Evolutionary conservation across 345 rosid species (phyloP), one percentile per base, ranked within the genome.

Genomic region (Gossypium mustelinum): DNA sequence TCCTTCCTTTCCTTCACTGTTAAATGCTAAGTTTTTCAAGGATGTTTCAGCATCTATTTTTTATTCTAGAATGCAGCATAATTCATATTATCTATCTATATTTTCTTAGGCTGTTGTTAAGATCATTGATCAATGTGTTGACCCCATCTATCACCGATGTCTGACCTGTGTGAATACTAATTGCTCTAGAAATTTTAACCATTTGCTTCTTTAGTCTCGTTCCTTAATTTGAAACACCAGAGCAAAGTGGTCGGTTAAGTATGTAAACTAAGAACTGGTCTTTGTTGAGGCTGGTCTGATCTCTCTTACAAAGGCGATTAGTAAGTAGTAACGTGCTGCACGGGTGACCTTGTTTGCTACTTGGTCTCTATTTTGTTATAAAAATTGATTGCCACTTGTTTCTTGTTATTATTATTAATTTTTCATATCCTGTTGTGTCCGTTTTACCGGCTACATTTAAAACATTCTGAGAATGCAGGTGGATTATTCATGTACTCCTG

Each of bases 401-500:
- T 50, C 18, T 25, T 68, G 1, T 48, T 65, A 13, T 12, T 11
- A 25, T 25, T 13, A 2, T 60, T 25, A 13, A 43, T 9, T 68
- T 45, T 7, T 50, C 14, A 2, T 29, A 18, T 27, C 20, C 58
- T 17, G 59, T 25, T 69, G 14, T 51, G 73, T 44, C 9, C 2
- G 3, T 13, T 51, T 68, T 17, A 39, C 59, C 45, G 70, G 70
- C 54, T 16, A 50, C 20, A 2, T 41, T 16, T 73, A 12, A 63
- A 63, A 20, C 48, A 14, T 18, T 62, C 22, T 13, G 22, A 24
- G 47, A 56, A 63, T 76, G 75, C 78, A 90, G 96, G 93, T 90
- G 63, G 96, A 90, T 70, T 90, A 90, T 66, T 76, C 89, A 18
- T 87, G 93, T 77, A 89, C 89, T 9, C 91, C 96, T 69, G 91